Conservation (phyloP, 345 rosid species). For the Lumnitzera littorea region DNA sequence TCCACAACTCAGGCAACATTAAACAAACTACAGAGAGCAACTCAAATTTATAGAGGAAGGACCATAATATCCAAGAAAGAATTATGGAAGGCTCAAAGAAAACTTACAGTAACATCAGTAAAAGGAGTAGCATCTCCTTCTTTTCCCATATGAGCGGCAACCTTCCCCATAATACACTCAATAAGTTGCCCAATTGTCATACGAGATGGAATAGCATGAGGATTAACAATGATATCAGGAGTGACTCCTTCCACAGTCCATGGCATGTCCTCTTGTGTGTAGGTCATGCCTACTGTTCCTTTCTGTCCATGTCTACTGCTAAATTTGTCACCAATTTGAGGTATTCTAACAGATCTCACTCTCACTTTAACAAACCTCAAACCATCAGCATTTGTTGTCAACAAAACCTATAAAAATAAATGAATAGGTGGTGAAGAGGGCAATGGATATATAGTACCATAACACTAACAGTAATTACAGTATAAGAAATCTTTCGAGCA, state of each 20-base stretch:
- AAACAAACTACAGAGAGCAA: too few relatives aligned
- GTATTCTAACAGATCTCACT: conserved; percentile 91
- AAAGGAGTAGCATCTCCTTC: conserved; percentile 99
- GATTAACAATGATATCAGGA: conserved; percentile 91
- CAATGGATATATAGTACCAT: too few relatives aligned
- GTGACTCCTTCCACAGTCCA: conserved; percentile 97
- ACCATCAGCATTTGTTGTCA: conserved; percentile 98
- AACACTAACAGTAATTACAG: not conserved
- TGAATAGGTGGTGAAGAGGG: not conserved
- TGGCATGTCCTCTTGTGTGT: conserved; percentile 99
- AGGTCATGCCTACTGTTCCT: conserved; percentile 98
- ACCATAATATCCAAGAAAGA: too few relatives aligned
- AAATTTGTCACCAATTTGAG: conserved; percentile 97
- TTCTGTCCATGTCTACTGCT: conserved; percentile 99
- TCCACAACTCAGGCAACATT: too few relatives aligned
- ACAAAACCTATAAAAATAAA: conserved; percentile 49
- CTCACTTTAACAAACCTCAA: conserved; percentile 97
- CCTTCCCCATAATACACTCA: conserved; percentile 99
- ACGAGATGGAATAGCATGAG: conserved; percentile 99
- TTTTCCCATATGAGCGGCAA: conserved; percentile 99
- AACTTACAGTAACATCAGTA: conserved; percentile 93
- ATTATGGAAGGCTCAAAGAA: not conserved
- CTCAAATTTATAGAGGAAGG: too few relatives aligned
- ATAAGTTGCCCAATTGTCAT: conserved; percentile 99
- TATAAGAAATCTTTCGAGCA: not conserved